These are phyloP conservation scores for Elsinoe batatas DNA, from an alignment of 2,329 filamentous ascomycete genomes.

Conservation along the genomic window DNA sequence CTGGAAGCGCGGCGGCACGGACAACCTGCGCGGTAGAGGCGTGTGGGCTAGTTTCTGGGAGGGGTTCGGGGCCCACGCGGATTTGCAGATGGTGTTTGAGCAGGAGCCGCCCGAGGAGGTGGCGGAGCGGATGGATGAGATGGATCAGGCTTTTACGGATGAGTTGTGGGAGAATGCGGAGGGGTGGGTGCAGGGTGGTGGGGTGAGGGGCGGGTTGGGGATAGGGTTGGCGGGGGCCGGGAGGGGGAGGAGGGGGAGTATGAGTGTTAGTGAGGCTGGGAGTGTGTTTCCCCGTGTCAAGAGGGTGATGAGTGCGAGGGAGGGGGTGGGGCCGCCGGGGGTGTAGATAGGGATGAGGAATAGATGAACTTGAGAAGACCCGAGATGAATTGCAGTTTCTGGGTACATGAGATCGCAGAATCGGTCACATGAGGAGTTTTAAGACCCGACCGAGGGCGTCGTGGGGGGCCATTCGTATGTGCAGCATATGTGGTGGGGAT, in stretches of 20 bases:
- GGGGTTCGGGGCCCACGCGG: slow-evolving; percentile 59
- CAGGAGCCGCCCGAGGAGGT: slow-evolving; percentile 53
- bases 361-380: too few species aligned
- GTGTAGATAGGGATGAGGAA: background rate
- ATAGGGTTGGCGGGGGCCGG: background rate
- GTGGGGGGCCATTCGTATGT: too few species aligned
- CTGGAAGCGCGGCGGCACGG: slow-evolving; percentile 41
- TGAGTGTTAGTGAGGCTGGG: slow-evolving; percentile 7
- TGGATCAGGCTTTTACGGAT: slow-evolving; percentile 37
- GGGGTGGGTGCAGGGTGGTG: slow-evolving; percentile 14
- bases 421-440: too few species aligned
- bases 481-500: too few species aligned
- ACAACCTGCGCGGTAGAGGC: slow-evolving; percentile 30
- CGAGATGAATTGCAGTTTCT: too few species aligned
- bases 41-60: slow-evolving; percentile 50
- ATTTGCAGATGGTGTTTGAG: slow-evolving; percentile 64
- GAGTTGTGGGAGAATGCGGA: slow-evolving; percentile 32
- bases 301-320: slow-evolving; percentile 1
- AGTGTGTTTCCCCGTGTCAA: background rate
- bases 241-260: background rate
- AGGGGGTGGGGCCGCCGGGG: background rate
- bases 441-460: too few species aligned
- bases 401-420: too few species aligned
- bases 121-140: slow-evolving; percentile 38
- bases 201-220: background rate